Percentiles rank a stretch among this genome's conserved stretches.
Conservation (phyloP, 352 stramenopile genomes). For the Phytophthora kernoviae region DNA sequence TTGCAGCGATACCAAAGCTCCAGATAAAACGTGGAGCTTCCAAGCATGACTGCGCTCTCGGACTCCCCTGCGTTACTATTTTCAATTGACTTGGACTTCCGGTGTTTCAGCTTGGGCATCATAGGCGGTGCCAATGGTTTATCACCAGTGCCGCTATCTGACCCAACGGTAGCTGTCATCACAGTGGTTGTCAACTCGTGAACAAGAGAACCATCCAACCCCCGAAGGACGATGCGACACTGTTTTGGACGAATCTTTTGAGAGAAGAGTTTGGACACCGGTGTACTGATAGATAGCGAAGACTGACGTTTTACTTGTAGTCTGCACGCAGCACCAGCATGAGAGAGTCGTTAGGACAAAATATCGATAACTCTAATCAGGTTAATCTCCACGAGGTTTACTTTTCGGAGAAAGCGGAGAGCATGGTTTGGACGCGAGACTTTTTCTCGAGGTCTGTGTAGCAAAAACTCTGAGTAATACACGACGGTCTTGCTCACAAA, state of each 20-base stretch:
- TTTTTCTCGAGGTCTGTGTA: conserved; percentile 18
- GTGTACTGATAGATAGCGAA: conserved; percentile 20
- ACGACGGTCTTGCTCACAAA: neutral
- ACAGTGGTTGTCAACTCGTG: conserved; percentile 3
- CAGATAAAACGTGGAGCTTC: conserved; percentile 18
- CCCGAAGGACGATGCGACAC: conserved; percentile 1
- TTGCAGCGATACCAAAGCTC: conserved; percentile 26
- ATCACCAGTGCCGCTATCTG: neutral
- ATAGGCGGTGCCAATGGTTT: neutral
- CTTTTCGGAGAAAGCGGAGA: conserved; percentile 29
- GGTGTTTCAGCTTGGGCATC: conserved; percentile 1
- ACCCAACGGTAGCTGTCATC: neutral
- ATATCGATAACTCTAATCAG: neutral
- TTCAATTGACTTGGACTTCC: conserved; percentile 14
- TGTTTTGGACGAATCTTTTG: conserved; percentile 6
- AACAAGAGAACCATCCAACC: conserved; percentile 9
- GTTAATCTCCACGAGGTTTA: conserved; percentile 3
- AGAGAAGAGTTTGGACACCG: conserved; percentile 23
- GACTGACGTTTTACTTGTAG: conserved; percentile 26
- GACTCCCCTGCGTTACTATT: conserved; percentile 5
- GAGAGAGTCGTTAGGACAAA: neutral
- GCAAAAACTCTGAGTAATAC: neutral
- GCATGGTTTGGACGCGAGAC: conserved; percentile 23
- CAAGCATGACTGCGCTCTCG: conserved; percentile 6
- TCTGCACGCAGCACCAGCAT: conserved; percentile 19